Conservation (phyloP, 768 basidiomycete genomes). For the Xanthoconium stramineum region DNA sequence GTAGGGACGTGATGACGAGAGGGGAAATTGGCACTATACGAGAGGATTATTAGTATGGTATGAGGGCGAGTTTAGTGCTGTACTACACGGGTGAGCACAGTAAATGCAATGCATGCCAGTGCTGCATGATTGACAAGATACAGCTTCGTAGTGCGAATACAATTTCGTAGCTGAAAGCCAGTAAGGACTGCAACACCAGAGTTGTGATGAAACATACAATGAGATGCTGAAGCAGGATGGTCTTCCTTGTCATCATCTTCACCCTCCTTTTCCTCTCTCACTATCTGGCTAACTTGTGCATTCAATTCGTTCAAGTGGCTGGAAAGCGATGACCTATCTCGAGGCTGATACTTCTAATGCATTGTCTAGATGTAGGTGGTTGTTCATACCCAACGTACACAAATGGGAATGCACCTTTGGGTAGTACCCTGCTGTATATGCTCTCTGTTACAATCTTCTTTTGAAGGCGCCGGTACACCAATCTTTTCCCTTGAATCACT, state of each 20-base stretch:
- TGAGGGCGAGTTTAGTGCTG: too few species aligned
- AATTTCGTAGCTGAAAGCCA: conserved; percentile 40
- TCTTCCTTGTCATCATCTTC: conserved; percentile 30
- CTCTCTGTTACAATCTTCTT: too few species aligned
- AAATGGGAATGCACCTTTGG: conserved; percentile 88
- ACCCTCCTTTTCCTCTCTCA: too few species aligned
- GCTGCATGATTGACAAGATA: conserved; percentile 86
- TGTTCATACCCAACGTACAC: conserved; percentile 82
- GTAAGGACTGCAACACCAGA: conserved; percentile 2
- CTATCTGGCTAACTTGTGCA: too few species aligned
- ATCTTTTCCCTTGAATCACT: too few species aligned
- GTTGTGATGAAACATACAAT: conserved; percentile 18
- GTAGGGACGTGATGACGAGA: too few species aligned
- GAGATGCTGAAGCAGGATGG: conserved; percentile 21
- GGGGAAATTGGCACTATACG: too few species aligned
- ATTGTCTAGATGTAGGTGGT: background rate
- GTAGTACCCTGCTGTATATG: conserved; percentile 81
- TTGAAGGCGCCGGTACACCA: too few species aligned
- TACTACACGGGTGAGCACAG: too few species aligned
- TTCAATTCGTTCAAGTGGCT: too few species aligned
- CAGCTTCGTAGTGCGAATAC: conserved; percentile 80
- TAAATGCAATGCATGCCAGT: conserved; percentile 60
- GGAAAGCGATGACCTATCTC: conserved; percentile 39
- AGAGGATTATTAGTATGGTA: too few species aligned
- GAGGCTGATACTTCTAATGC: conserved; percentile 45